Percentiles rank a stretch among this genome's conserved stretches.
Evolutionary conservation across 768 basidiomycete genomes (phyloP).

Genomic region (Collybiopsis confluens): DNA sequence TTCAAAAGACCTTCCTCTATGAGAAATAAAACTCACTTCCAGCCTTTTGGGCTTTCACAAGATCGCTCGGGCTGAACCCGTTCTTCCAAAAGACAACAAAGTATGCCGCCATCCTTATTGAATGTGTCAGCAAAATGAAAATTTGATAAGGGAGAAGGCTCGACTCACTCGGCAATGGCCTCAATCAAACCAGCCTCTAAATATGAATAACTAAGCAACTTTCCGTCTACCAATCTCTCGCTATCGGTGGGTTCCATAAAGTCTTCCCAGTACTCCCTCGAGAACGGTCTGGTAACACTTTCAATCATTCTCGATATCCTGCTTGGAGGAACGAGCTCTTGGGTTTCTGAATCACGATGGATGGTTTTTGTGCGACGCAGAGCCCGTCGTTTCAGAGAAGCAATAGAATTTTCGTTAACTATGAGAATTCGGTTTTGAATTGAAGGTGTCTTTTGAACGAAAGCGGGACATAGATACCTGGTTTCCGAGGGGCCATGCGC

Average conservation of each 20-base stretch:
- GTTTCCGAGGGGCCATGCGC: conserved; percentile 63
- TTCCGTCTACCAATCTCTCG: conserved; percentile 58
- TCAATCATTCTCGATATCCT: conserved; percentile 30
- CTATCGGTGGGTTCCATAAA: conserved; percentile 45
- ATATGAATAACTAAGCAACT: conserved; percentile 63
- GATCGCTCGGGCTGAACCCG: conserved; percentile 58
- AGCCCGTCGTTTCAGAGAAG: conserved; percentile 50
- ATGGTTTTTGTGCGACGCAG: conserved; percentile 53
- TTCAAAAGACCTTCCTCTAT: background rate
- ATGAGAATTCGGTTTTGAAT: background rate
- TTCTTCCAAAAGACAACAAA: conserved; percentile 63
- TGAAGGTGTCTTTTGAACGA: background rate
- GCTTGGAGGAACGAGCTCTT: conserved; percentile 38
- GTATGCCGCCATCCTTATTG: conserved; percentile 50
- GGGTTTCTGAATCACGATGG: conserved; percentile 48
- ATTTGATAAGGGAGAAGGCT: background rate
- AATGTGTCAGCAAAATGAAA: background rate
- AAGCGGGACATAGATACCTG: conserved; percentile 33
- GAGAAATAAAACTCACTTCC: too few species aligned
- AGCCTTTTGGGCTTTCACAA: conserved; percentile 41
- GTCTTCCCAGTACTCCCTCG: conserved; percentile 56
- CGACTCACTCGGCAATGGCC: conserved; percentile 47
- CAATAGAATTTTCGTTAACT: conserved; percentile 57
- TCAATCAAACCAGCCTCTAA: conserved; percentile 64
- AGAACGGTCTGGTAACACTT: conserved; percentile 50